Base-by-base conservation (phyloP, 306 rosid species). In the Oxytropis ochrocephala region DNA sequence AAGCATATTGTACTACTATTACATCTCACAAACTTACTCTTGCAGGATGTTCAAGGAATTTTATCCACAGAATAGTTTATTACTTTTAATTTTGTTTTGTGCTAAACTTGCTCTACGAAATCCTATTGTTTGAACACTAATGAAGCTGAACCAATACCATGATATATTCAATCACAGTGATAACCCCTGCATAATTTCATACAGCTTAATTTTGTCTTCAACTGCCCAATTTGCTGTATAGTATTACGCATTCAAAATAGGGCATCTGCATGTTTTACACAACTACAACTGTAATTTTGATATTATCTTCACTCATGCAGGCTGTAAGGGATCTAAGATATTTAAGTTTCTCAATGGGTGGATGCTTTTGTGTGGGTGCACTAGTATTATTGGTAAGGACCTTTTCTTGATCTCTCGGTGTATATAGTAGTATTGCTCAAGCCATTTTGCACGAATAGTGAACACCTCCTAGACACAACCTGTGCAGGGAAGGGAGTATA, bases 241-340 rank as follows among this genome's bases (percentile, higher is more conserved):
- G 47, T 30, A 43, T 47, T 62, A 10, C 39, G 64, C 30, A 18
- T 46, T 67, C 8, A 64, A 27, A 33, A 36, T 13, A 29, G 41
- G 16, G 35, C 43, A 58, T 27, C 30, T 19, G 12, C 56, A 24
- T 35, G 36, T 44, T 56, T 73, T 36, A 35, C 13, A 46, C 14
- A 55, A 32, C 44, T 24, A 19, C 49, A 39, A 64, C 35, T 68
- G 39, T 50, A 67, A 39, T 24, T 64, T 51, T 1, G 14, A 30
- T 43, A 36, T 59, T 59, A 55, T 77, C 49, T 41, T 73, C 69
- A 14, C 62, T 56, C 54, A 54, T 68, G 74, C 89, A 88, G 98
- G 98, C 98, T 66, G 97, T 97, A 60, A 86, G 98, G 53, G 98
- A 93, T 75, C 91, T 90, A 43, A 84, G 79, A 73, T 88, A 61